A percentile compares a stretch with the other conserved stretches of the same genome.
These are phyloP conservation scores for Halophytophthora polymorphica DNA, from an alignment of 352 stramenopile genomes.

Conservation along the genomic window DNA sequence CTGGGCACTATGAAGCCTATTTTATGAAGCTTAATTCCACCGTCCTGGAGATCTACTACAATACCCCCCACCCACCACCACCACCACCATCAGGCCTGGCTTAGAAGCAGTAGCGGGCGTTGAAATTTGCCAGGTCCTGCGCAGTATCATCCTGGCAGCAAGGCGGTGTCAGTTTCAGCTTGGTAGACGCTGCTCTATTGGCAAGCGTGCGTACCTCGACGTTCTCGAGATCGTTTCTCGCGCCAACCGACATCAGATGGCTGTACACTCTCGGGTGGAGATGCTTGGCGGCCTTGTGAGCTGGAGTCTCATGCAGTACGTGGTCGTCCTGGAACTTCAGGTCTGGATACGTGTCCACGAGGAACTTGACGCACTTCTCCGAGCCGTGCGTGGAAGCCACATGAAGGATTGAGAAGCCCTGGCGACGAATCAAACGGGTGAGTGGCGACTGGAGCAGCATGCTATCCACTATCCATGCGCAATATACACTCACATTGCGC, in stretches of 20 bases:
- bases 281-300: constrained; percentile 56
- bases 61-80: too few species aligned
- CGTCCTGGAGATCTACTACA: constrained; percentile 7
- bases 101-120: constrained; percentile 32
- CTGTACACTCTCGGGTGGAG: constrained; percentile 43
- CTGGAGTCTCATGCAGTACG: constrained; percentile 49
- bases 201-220: constrained; percentile 44
- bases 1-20: background rate
- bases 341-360: constrained; percentile 32
- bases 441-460: background rate
- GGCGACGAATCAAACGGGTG: background rate
- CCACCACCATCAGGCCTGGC: too few species aligned
- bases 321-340: constrained; percentile 33
- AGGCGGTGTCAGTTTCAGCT: background rate
- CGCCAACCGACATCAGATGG: constrained; percentile 27
- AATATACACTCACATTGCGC: constrained; percentile 32
- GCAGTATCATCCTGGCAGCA: constrained; percentile 32
- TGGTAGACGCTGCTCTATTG: background rate
- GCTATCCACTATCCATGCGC: background rate
- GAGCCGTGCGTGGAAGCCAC: constrained; percentile 47
- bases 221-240: constrained; percentile 55
- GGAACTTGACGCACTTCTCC: constrained; percentile 45
- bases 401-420: constrained; percentile 61
- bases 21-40: background rate
- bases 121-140: constrained; percentile 24